Percentiles rank a stretch among this genome's conserved stretches.
These are phyloP conservation scores for Nothopassalora personata DNA, from an alignment of 2,329 filamentous ascomycete genomes.

Conservation along the genomic window DNA sequence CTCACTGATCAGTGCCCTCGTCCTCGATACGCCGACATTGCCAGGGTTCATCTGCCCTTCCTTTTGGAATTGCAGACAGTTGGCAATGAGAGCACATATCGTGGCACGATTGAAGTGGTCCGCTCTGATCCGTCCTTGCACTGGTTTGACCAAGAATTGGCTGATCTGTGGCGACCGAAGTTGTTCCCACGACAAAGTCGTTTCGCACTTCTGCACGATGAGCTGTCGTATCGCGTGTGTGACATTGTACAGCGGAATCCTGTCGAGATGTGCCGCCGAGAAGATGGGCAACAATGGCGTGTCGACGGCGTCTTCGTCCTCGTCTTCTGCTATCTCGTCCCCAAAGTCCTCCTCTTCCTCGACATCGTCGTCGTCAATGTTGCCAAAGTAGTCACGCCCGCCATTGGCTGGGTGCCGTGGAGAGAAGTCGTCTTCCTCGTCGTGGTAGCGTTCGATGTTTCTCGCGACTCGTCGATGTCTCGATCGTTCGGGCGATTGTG, in stretches of 20 bases:
- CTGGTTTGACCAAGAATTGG: conserved; percentile 91
- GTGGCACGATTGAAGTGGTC: conserved; percentile 82
- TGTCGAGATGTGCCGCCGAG: conserved; percentile 72
- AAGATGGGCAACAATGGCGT: conserved; percentile 68
- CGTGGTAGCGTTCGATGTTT: conserved; percentile 15
- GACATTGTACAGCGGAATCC: conserved; percentile 80
- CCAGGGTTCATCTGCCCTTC: conserved; percentile 77
- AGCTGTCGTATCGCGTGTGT: conserved; percentile 85
- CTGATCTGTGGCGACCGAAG: conserved; percentile 92
- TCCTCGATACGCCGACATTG: conserved; percentile 76
- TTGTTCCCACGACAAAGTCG: conserved; percentile 89
- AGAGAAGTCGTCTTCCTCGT: conserved; percentile 21
- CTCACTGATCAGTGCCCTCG: conserved; percentile 83
- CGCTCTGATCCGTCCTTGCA: conserved; percentile 79
- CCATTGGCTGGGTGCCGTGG: conserved; percentile 13
- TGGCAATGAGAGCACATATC: conserved; percentile 84
- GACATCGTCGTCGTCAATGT: conserved; percentile 6
- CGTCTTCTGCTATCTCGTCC: conserved; percentile 38
- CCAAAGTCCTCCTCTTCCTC: conserved; percentile 34
- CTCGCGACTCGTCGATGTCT: conserved; percentile 23
- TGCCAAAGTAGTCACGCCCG: conserved; percentile 13
- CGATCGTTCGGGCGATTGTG: conserved; percentile 23
- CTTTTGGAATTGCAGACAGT: conserved; percentile 88
- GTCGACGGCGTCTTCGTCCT: conserved; percentile 42
- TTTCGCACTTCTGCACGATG: conserved; percentile 80